These are phyloP conservation scores for Maudiozyma pseudohumilis DNA, from an alignment of 805 yeast species.

Conservation along the genomic window DNA sequence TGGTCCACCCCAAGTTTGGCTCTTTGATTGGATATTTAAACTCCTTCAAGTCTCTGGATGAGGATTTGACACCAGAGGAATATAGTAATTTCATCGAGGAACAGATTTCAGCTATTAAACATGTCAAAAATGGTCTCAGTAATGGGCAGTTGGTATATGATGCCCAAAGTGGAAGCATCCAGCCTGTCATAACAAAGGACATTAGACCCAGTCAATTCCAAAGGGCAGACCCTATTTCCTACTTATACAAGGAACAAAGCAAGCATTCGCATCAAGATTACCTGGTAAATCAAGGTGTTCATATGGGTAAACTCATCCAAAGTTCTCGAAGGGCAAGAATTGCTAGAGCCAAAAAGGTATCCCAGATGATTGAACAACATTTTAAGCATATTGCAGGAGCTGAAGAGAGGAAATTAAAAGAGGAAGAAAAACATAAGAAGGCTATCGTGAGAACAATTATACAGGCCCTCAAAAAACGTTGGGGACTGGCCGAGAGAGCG, in stretches of 20 bases:
- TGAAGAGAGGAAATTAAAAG: slow-evolving; percentile 69
- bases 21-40: slow-evolving; percentile 37
- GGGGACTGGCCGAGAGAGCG: slow-evolving; percentile 84
- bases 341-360: slow-evolving; percentile 59
- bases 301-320: slow-evolving; percentile 58
- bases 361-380: slow-evolving; percentile 77
- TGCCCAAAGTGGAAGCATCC: slow-evolving; percentile 30
- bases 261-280: slow-evolving; percentile 58
- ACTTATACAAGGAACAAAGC: slow-evolving; percentile 28
- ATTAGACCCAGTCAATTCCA: slow-evolving; percentile 30
- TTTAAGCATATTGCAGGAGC: slow-evolving; percentile 83
- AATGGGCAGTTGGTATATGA: slow-evolving; percentile 38
- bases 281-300: slow-evolving; percentile 63
- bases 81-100: slow-evolving; percentile 45
- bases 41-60: slow-evolving; percentile 53
- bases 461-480: slow-evolving; percentile 76
- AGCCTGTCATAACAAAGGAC: slow-evolving; percentile 36
- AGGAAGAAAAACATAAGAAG: slow-evolving; percentile 58
- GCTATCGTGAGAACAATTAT: slow-evolving; percentile 73
- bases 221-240: slow-evolving; percentile 39
- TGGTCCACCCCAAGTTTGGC: slow-evolving; percentile 35
- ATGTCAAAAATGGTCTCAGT: slow-evolving; percentile 39
- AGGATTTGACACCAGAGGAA: slow-evolving; percentile 52
- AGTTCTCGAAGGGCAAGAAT: slow-evolving; percentile 56
- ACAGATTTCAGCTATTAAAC: slow-evolving; percentile 38